Base-by-base conservation (phyloP, 352 stramenopile species). In the Phytophthora nicotianae region DNA sequence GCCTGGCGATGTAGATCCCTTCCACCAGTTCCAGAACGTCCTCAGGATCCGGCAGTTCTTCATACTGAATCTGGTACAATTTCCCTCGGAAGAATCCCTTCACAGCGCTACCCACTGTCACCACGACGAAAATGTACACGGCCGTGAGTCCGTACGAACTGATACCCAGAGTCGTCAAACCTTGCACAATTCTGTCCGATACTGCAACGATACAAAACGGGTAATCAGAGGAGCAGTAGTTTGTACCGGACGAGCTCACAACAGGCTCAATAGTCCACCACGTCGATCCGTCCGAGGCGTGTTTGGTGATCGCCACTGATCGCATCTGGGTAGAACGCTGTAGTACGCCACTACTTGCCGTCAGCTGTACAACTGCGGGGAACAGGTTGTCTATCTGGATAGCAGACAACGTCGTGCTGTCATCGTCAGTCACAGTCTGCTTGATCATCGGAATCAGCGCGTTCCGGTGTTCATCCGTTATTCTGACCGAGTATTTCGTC, bases 1-100 rank as follows among this genome's bases (percentile, higher is more conserved):
- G 66, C 21, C 88, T 74, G 32, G 86, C 88, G 38, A 96, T 95
- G 70, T 96, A 96, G 51, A 96, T 91, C 19, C 88, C 88, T 62
- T 96, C 86, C 8, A 95, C 81, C 29, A 96, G 79, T 68, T 96
- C 88, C 32, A 96, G 63, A 37, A 96, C 80, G 47, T 95, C 86
- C 14, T 90, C 79, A 0, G 88, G 86, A 41, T 95, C 87, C 0
- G 88, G 88, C 9, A 96, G 67, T 49, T 96, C 88, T 13, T 73
- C 59, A 65, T 95, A 95, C 59, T 94, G 82, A 50, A 96, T 89
- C 61, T 91, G 64, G 63, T 82, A 86, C 27, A 93, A 50, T n/a
- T 76, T 82, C 7, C 86, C 86, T 9, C 88, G 88, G 68, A 96
- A 91, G 53, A 92, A 91, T 9, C 75, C 69, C 60, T 94, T 94